Percentiles rank a stretch among this genome's conserved stretches.
Conservation (phyloP, 495 filamentous ascomycete species). For the Penicillium macrosclerotiorum region DNA sequence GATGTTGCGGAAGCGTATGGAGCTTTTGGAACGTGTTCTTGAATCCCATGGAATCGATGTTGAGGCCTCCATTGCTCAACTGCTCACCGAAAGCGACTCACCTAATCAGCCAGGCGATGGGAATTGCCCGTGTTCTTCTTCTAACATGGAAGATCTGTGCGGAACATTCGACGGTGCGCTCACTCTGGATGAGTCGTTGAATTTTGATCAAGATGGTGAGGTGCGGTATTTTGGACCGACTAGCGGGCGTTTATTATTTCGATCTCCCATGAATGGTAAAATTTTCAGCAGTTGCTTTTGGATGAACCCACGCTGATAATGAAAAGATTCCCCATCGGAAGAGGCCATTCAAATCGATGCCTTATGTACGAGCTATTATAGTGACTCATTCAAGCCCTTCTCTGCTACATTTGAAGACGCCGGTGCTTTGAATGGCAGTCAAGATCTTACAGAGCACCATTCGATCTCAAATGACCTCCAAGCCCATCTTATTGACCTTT, state of each 20-base stretch:
- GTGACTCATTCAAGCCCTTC: not conserved
- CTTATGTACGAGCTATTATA: slow-evolving; percentile 1
- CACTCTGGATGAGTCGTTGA: slow-evolving; percentile 28
- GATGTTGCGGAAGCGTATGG: slow-evolving; percentile 27
- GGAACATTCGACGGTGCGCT: slow-evolving; percentile 26
- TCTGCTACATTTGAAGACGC: not conserved
- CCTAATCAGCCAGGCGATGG: slow-evolving; percentile 1
- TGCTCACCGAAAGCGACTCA: slow-evolving; percentile 11
- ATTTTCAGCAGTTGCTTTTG: not conserved
- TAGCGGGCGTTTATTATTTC: slow-evolving; percentile 27
- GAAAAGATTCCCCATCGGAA: slow-evolving; percentile 11
- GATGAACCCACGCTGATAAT: slow-evolving; percentile 1
- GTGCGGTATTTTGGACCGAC: slow-evolving; percentile 31
- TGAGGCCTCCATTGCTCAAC: slow-evolving; percentile 20
- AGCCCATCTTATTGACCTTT: slow-evolving; percentile 44
- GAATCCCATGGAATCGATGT: slow-evolving; percentile 22
- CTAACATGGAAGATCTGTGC: slow-evolving; percentile 23
- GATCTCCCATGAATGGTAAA: slow-evolving; percentile 14
- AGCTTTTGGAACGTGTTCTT: slow-evolving; percentile 23
- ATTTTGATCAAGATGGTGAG: slow-evolving; percentile 32
- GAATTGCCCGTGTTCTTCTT: not conserved
- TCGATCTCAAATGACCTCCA: slow-evolving; percentile 19
- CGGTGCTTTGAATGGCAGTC: not conserved
- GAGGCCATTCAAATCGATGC: slow-evolving; percentile 10
- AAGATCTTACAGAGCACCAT: not conserved